Evolutionary conservation across 805 yeast species (phyloP).

Genomic region (Kuraishia hungarica): DNA sequence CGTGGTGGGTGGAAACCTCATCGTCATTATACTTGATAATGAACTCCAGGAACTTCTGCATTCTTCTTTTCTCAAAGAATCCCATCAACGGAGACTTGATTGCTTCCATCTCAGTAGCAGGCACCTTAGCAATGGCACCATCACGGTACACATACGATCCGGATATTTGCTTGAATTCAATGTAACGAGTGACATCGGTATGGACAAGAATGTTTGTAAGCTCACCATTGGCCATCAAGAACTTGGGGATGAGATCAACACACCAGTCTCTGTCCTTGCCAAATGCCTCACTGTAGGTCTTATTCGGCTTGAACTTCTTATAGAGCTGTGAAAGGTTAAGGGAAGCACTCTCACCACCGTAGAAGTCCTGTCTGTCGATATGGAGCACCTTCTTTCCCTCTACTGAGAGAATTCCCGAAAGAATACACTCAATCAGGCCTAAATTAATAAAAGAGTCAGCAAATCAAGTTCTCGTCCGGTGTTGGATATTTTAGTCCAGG

Average conservation of each 20-base stretch:
- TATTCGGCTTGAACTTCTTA: constrained; percentile 79
- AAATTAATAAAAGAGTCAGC: constrained; percentile 9
- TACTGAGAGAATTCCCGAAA: constrained; percentile 90
- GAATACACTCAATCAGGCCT: constrained; percentile 94
- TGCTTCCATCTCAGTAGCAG: constrained; percentile 88
- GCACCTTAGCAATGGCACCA: constrained; percentile 91
- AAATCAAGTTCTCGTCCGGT: too few relatives aligned
- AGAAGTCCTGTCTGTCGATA: constrained; percentile 92
- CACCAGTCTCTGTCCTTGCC: constrained; percentile 98
- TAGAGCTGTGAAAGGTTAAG: constrained; percentile 66
- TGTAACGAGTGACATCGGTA: constrained; percentile 91
- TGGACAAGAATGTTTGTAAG: constrained; percentile 91
- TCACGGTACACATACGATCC: constrained; percentile 90
- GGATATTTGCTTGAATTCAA: constrained; percentile 94
- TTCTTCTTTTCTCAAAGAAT: constrained; percentile 88
- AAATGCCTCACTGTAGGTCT: constrained; percentile 55
- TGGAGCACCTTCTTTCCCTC: constrained; percentile 97
- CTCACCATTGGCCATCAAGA: constrained; percentile 96
- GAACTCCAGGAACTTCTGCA: constrained; percentile 86
- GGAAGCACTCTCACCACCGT: constrained; percentile 91
- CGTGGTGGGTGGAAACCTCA: constrained; percentile 73
- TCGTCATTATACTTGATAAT: constrained; percentile 77
- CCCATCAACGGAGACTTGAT: constrained; percentile 90
- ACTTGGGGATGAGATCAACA: constrained; percentile 93
- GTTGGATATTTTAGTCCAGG: too few relatives aligned